A percentile compares a stretch with the other conserved stretches of the same genome.
Conservation (phyloP, 2,329 filamentous ascomycete species). For the Lecanoromycetidae sp. region DNA sequence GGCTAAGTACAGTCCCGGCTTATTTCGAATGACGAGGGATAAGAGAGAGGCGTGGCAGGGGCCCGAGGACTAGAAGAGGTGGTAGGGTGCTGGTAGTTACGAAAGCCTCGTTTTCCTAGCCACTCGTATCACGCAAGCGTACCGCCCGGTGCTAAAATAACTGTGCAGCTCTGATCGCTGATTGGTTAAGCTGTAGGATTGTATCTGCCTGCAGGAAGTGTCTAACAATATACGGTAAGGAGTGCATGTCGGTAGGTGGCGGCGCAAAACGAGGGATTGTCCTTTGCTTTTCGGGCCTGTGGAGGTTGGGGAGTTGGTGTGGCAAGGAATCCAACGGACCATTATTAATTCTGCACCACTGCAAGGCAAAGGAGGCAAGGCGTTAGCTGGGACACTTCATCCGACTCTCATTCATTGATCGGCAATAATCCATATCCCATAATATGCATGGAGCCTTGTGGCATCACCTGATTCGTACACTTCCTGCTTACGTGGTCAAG, state of each 20-base stretch:
- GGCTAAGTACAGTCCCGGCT: no score
- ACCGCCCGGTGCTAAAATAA: conserved; percentile 5
- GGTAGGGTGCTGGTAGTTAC: not conserved
- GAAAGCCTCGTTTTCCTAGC: conserved; percentile 5
- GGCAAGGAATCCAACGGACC: not conserved
- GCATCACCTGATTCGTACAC: conserved; percentile 12
- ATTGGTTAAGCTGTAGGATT: not conserved
- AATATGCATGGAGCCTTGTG: conserved; percentile 8
- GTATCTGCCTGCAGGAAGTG: not conserved
- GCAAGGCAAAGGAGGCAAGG: not conserved
- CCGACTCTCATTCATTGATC: conserved; percentile 6
- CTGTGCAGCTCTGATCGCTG: not conserved
- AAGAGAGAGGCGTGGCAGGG: not conserved
- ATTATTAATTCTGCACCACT: not conserved
- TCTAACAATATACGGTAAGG: not conserved
- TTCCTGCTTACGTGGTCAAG: conserved; percentile 2
- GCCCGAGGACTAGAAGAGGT: not conserved
- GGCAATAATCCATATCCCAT: not conserved
- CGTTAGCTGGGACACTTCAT: conserved; percentile 2
- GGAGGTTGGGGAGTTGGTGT: not conserved
- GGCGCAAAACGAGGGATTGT: not conserved
- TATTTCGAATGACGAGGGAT: conserved; percentile 3
- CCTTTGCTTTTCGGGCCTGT: conserved; percentile 5
- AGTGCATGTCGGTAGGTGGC: not conserved
- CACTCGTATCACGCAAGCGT: conserved; percentile 6